Evolutionary conservation across 2,329 filamentous ascomycete species (phyloP), one percentile per base, ranked within the genome.

Genomic region (Curvularia verruculosa): DNA sequence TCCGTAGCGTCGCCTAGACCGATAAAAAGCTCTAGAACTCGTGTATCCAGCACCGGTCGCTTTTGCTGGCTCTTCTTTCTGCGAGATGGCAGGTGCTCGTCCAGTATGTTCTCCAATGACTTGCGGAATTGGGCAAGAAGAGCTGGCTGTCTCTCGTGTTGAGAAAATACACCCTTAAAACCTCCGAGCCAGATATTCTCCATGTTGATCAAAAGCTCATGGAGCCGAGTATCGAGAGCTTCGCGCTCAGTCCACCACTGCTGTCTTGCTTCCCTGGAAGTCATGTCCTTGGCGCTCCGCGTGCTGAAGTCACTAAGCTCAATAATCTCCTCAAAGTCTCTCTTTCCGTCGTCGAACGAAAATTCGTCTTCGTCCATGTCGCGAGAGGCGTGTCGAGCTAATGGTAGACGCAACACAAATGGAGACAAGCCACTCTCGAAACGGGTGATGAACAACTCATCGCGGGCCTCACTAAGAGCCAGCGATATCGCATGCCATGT

Each of bases 101-200:
- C 88, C 10, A 99, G 83, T 3, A 95, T 89, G 54, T 85, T 85
- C 52, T 93, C 85, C 62, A 99, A 92, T 4, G 85, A 86, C 70
- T 85, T 87, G 31, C 92, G 87, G 72, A 99, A 98, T 28, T 85
- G 85, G 5, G 85, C 84, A 29, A 98, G 79, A 10, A 91, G 79
- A 24, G 87, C 83, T 1, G 85, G 79, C 19, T 89, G 83, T 36
- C 84, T 83, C 47, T 81, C 76, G 51, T 90, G 85, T 52, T 91
- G 89, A 1, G 92, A 93, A 71, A 99, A 94, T n/a, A 99, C 89
- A 15, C 94, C 93, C 55, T 88, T 89, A 82, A 99, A 99, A 0
- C 95, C 95, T 47, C 94, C 93, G 5, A 99, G 85, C 95, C 95
- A 99, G 21, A 95, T 88, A 59, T 90, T 89, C 75, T 99, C 94